These are phyloP conservation scores for Monascus ruber DNA, from an alignment of 2,329 filamentous ascomycete genomes.

Conservation along the genomic window DNA sequence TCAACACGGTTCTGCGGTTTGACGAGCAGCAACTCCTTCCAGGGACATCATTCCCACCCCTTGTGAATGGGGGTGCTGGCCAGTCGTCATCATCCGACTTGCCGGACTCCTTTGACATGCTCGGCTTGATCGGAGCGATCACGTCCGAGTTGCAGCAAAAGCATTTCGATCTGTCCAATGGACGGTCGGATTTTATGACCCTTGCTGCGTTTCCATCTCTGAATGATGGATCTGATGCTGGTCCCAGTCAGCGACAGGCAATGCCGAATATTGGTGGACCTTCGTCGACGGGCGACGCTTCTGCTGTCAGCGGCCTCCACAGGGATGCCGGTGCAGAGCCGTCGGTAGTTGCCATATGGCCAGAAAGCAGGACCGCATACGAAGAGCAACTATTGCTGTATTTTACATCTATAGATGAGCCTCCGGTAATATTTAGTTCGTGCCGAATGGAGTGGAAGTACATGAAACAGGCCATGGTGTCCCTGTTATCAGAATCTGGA, in stretches of 20 bases:
- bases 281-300: conserved; percentile 7
- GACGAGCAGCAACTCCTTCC: conserved; percentile 11
- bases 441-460: conserved; percentile 23
- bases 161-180: conserved; percentile 19
- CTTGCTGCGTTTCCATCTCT: conserved; percentile 2
- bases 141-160: conserved; percentile 25
- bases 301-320: conserved; percentile 7
- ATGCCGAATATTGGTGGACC: conserved; percentile 8
- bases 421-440: conserved; percentile 20
- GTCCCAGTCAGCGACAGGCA: conserved; percentile 1
- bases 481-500: conserved; percentile 13
- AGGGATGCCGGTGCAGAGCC: conserved; percentile 1
- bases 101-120: conserved; percentile 20
- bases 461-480: conserved; percentile 14
- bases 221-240: background rate
- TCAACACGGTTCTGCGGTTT: conserved; percentile 16
- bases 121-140: conserved; percentile 26
- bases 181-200: conserved; percentile 7
- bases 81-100: conserved; percentile 6
- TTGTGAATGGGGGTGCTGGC: conserved; percentile 3
- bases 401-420: conserved; percentile 17
- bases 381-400: conserved; percentile 20
- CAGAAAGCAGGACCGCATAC: conserved; percentile 10
- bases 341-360: conserved; percentile 7
- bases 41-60: conserved; percentile 2